Conservation (phyloP, 345 rosid species). For the Anacardium occidentale region DNA sequence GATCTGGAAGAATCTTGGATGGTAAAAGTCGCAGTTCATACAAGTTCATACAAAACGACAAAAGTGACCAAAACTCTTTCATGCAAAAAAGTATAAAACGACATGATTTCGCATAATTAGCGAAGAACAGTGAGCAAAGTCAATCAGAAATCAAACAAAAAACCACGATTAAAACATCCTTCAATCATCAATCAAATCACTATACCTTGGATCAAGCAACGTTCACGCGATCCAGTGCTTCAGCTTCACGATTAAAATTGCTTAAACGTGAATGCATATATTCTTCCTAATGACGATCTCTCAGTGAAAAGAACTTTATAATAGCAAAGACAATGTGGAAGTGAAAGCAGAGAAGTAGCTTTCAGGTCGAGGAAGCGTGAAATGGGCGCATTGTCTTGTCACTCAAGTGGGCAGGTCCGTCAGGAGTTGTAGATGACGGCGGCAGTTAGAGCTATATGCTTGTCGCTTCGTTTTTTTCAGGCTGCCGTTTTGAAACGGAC, state of each 20-base stretch:
- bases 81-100: constrained; percentile 15
- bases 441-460: background rate
- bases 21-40: background rate
- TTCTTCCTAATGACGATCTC: constrained; percentile 33
- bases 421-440: background rate
- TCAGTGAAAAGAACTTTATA: constrained; percentile 13
- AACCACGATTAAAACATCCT: constrained; percentile 10
- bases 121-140: background rate
- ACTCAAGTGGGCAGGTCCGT: constrained; percentile 6
- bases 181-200: constrained; percentile 13
- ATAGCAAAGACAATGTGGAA: background rate
- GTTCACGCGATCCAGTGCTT: constrained; percentile 24
- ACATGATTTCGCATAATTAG: constrained; percentile 13
- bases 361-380: constrained; percentile 25
- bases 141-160: constrained; percentile 15
- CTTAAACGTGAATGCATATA: background rate
- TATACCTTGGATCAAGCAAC: constrained; percentile 21
- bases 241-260: background rate
- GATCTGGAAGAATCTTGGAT: constrained; percentile 21
- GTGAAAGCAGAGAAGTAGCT: constrained; percentile 26
- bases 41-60: constrained; percentile 13
- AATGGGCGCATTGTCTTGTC: constrained; percentile 27
- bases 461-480: background rate
- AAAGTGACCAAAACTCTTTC: constrained; percentile 4
- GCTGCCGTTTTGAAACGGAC: constrained; percentile 19